These are phyloP conservation scores for Cladosporium cucumerinum DNA, from an alignment of 2,329 filamentous ascomycete genomes.

Conservation along the genomic window DNA sequence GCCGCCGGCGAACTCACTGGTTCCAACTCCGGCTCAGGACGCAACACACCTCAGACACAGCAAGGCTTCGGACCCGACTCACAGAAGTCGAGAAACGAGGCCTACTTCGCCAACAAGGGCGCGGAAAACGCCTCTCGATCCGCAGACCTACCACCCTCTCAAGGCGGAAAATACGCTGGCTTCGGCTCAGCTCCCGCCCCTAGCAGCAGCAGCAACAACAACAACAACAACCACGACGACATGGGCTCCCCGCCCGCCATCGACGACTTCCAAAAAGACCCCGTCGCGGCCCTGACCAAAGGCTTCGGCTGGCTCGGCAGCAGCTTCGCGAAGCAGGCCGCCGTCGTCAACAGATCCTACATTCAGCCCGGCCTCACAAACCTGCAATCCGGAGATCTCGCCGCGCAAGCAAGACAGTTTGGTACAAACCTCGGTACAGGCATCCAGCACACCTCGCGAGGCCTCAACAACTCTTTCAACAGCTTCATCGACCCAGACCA, in stretches of 20 bases:
- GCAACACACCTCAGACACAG: constrained; percentile 25
- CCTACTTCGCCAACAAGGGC: constrained; percentile 84
- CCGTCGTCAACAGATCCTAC: constrained; percentile 84
- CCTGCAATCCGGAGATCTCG: constrained; percentile 58
- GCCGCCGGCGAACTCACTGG: constrained; percentile 15
- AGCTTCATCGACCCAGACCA: constrained; percentile 70
- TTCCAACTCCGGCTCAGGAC: constrained; percentile 10
- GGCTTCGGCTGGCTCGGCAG: constrained; percentile 92
- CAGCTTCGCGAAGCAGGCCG: constrained; percentile 84
- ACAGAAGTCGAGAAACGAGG: constrained; percentile 68
- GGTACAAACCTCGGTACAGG: constrained; percentile 53
- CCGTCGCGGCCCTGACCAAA: constrained; percentile 81
- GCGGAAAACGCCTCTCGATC: constrained; percentile 75
- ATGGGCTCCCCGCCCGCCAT: constrained; percentile 56
- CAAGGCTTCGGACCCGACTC: constrained; percentile 19
- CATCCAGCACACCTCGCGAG: constrained; percentile 64
- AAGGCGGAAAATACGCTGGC: constrained; percentile 87
- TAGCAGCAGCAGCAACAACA: constrained; percentile 37
- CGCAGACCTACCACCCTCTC: constrained; percentile 73
- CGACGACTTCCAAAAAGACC: constrained; percentile 90
- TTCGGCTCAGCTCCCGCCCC: constrained; percentile 75
- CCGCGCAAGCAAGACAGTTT: constrained; percentile 58
- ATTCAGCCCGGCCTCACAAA: constrained; percentile 90
- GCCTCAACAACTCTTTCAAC: constrained; percentile 74
- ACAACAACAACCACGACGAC: constrained; percentile 36